A percentile compares a stretch with the other conserved stretches of the same genome.
phyloP scores from a whole-genome alignment of 257 asterid species.

The Nicotiana paniculata region DNA sequence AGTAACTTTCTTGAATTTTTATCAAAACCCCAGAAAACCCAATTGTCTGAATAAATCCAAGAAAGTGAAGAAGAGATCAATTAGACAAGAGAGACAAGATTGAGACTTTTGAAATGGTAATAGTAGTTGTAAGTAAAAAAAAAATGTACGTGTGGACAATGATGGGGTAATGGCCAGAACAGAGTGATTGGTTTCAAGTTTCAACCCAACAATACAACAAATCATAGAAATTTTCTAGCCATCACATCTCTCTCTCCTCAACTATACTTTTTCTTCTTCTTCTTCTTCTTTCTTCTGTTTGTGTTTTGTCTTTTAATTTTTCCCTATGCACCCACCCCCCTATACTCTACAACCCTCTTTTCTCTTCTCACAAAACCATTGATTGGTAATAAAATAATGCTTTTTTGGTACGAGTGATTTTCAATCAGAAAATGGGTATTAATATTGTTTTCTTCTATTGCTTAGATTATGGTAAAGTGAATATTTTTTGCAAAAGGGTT shows the following conservation, averaged over 20 bases:
- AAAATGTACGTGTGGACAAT: slow-evolving; percentile 39
- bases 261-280: slow-evolving; percentile 7
- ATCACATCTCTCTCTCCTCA: not conserved
- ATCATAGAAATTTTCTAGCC: slow-evolving; percentile 29
- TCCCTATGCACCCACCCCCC: not conserved
- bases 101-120: slow-evolving; percentile 2
- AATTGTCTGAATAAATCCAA: slow-evolving; percentile 13
- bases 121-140: slow-evolving; percentile 11
- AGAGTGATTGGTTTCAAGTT: slow-evolving; percentile 44
- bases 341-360: not conserved
- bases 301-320: slow-evolving; percentile 36
- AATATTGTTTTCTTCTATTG: too few species aligned
- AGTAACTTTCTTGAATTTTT: slow-evolving; percentile 15
- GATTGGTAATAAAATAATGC: slow-evolving; percentile 6
- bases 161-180: slow-evolving; percentile 50
- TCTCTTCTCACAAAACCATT: not conserved
- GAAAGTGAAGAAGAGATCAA: not conserved
- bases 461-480: too few species aligned
- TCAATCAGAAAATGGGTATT: too few species aligned
- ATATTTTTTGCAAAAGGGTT: not conserved
- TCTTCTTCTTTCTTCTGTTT: slow-evolving; percentile 26
- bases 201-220: slow-evolving; percentile 50
- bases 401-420: not conserved
- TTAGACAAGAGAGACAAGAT: slow-evolving; percentile 12
- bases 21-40: slow-evolving; percentile 14